These are phyloP conservation scores for Posidonia australis DNA, from an alignment of 106 monocot genomes.

Conservation along the genomic window DNA sequence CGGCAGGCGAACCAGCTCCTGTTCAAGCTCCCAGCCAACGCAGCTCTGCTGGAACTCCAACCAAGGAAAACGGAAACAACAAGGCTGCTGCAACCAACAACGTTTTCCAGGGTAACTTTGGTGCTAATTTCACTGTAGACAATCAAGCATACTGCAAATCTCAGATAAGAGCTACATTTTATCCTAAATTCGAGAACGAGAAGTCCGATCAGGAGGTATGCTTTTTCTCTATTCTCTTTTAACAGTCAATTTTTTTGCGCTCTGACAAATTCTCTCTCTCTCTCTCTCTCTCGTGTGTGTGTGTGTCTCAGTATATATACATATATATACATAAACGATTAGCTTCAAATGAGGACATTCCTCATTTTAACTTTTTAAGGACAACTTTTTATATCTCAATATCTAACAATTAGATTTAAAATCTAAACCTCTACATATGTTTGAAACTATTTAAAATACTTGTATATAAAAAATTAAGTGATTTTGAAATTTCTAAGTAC, in stretches of 20 bases:
- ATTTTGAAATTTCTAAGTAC: too few relatives aligned
- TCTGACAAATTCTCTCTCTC: background rate
- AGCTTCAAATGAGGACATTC: too few relatives aligned
- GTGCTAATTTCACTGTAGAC: slow-evolving; percentile 55
- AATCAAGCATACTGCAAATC: slow-evolving; percentile 47
- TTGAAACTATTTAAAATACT: too few relatives aligned
- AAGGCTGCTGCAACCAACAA: background rate
- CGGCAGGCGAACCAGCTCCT: background rate
- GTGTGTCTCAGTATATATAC: too few relatives aligned
- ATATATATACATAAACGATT: too few relatives aligned
- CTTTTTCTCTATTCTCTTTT: background rate
- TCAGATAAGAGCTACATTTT: slow-evolving; percentile 86
- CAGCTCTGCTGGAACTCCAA: background rate
- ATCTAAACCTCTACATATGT: too few relatives aligned
- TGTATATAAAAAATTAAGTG: too few relatives aligned
- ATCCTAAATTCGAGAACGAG: slow-evolving; percentile 97
- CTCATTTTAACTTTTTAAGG: too few relatives aligned
- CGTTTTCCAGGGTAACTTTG: slow-evolving; percentile 33
- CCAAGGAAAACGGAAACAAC: background rate
- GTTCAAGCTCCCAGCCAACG: background rate
- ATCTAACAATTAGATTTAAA: too few relatives aligned
- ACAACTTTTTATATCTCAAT: too few relatives aligned
- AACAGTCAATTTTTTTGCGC: too few relatives aligned
- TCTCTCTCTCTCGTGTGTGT: background rate
- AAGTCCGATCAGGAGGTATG: slow-evolving; percentile 94